Base-by-base conservation (phyloP, 2,329 filamentous ascomycete genomes). In the Arthrobotrys pseudoclavata region DNA sequence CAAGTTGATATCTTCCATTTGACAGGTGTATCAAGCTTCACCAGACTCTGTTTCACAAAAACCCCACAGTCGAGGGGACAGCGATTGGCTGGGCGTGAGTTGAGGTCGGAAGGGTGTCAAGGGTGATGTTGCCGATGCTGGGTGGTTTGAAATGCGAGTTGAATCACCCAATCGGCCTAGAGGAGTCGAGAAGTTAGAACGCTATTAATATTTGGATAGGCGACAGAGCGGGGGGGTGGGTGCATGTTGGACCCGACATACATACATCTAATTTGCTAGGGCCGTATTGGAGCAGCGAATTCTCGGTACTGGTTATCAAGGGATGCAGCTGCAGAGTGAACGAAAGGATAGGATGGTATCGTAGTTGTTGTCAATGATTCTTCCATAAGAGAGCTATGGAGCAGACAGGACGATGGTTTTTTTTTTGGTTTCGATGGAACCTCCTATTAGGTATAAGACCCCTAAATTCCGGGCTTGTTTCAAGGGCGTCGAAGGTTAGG, bases 1-100 rank as follows among this genome's bases (percentile, higher is more conserved):
- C 81, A 98, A 89, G 85, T 92, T 97, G 84, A 97, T 86, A 86
- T 97, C 94, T 86, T 94, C 93, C 94, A 97, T 97, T 52, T 72
- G 57, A 34, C 20, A 18, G 24, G 53, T 50, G 13, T 55, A 31
- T 53, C 52, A 60, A 55, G 40, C 52, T 45, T 60, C 55, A 29
- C 9, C 47, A 22, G 37, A 53, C n/a, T 34, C 40, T 31, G 24
- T 26, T 26, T 24, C 9, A 55, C 47, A 26, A 31, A 37, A 29
- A 40, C 13, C 34, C 20, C 63, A 26, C 15, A 67, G 18, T 26
- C 31, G 20, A 24, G 34, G 24, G 22, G 48, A 42, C 6, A 13
- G 22, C 24, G 22, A 71, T 34, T 22, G 34, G 29, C n/a, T 29
- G n/a, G 31, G 31, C 10, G 48, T 20, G 34, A 15, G 22, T 40